Conservation (phyloP, 306 rosid species). For the Lupinus albus region DNA sequence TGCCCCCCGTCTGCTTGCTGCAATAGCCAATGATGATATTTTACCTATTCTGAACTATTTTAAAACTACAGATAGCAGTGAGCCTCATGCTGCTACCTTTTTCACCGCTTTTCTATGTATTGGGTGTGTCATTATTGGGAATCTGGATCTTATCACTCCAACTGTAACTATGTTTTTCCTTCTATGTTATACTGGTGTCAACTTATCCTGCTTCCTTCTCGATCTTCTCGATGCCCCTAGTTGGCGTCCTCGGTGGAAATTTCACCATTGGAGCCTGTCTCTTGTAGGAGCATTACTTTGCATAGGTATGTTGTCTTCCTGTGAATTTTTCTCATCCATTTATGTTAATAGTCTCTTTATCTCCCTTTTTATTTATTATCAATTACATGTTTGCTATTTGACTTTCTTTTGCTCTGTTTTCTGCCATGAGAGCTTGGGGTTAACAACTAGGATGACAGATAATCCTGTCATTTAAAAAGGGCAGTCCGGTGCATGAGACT, state of each 20-base stretch:
- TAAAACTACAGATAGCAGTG: slow-evolving; percentile 78
- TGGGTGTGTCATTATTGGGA: slow-evolving; percentile 95
- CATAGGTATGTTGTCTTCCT: slow-evolving; percentile 62
- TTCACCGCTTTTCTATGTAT: slow-evolving; percentile 86
- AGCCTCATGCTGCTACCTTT: slow-evolving; percentile 89
- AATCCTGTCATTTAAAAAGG: background rate
- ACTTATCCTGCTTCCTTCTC: slow-evolving; percentile 98
- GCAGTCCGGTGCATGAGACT: no score
- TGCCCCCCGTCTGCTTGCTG: slow-evolving; percentile 98
- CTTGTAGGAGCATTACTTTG: slow-evolving; percentile 94
- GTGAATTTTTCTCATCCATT: background rate
- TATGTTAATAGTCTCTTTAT: slow-evolving; percentile 13
- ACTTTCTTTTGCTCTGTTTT: slow-evolving; percentile 20
- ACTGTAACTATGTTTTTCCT: slow-evolving; percentile 98
- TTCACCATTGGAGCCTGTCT: slow-evolving; percentile 98
- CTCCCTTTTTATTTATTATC: slow-evolving; percentile 17
- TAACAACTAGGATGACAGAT: slow-evolving; percentile 11
- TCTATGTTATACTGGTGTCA: slow-evolving; percentile 94
- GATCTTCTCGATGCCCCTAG: slow-evolving; percentile 99
- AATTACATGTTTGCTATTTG: slow-evolving; percentile 17
- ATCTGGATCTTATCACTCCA: slow-evolving; percentile 99
- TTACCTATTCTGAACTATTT: slow-evolving; percentile 93
- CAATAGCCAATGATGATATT: slow-evolving; percentile 97
- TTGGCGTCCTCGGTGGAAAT: slow-evolving; percentile 99
- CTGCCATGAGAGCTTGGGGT: background rate